Base-by-base conservation (phyloP, 352 stramenopile genomes). In the Globisporangium uncinulatum region DNA sequence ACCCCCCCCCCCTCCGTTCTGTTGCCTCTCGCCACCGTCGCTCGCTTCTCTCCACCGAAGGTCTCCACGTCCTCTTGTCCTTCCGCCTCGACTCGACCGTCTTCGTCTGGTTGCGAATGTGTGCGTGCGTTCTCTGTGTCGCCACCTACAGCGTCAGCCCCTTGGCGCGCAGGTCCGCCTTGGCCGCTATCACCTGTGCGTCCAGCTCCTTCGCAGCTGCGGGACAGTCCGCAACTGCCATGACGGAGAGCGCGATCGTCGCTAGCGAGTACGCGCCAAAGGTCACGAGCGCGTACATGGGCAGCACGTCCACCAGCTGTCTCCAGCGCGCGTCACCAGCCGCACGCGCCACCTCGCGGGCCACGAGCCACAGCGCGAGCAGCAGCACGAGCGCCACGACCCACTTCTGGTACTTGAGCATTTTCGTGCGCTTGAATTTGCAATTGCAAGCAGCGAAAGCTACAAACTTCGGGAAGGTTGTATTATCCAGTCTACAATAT, bases 391-490 rank as follows among this genome's bases (percentile, higher is more conserved):
- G 72, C 1, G 66, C 69, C 37, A 39, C 55, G 36, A 90, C 63
- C 77, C 80, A 88, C 69, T 81, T 87, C 65, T 88, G 80, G 70
- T 88, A 90, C 72, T 88, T 90, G 51, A 90, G 78, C 76, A 88
- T 90, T 7, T 21, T 21, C 20, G 24, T 58, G 29, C 24, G 24
- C 24, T 29, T 29, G 24, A 29, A 29, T 29, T 29, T 29, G 24
- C 24, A 29, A 29, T 29, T 29, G 24, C 24, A 29, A 29, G 24
- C 24, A 29, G 24, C 24, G 4, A 29, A 29, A 29, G 24, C 24
- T 29, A 29, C 24, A 29, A 29, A 29, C 24, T 29, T 1, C 24
- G 24, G 4, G 24, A 29, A 29, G 24, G 24, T 29, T 29, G 24
- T 29, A 29, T 29, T 4, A 29, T 29, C 24, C 24, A 29, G 4